These are phyloP conservation scores for Plenodomus tracheiphilus DNA, from an alignment of 2,329 filamentous ascomycete genomes.

Conservation along the genomic window DNA sequence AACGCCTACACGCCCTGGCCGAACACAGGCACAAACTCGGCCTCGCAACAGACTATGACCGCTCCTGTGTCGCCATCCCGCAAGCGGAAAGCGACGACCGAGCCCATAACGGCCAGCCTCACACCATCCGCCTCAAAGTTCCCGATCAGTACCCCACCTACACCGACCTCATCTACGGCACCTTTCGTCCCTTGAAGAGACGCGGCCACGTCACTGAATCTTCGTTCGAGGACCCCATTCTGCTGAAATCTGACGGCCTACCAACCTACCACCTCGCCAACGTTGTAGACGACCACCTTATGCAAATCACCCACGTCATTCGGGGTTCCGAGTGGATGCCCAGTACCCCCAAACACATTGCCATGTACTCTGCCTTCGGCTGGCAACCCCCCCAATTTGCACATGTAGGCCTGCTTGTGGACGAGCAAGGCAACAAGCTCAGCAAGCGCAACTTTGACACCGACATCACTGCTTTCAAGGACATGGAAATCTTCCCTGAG, in stretches of 20 bases:
- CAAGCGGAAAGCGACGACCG: constrained; percentile 70
- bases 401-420: constrained; percentile 54
- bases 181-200: constrained; percentile 36
- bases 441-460: constrained; percentile 81
- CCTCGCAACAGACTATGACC: constrained; percentile 65
- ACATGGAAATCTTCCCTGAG: constrained; percentile 65
- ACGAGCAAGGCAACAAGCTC: constrained; percentile 53
- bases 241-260: constrained; percentile 88
- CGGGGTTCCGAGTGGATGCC: constrained; percentile 96
- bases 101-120: constrained; percentile 68
- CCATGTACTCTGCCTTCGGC: constrained; percentile 55
- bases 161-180: constrained; percentile 78
- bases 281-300: constrained; percentile 92
- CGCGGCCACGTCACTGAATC: constrained; percentile 46
- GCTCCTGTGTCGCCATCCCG: constrained; percentile 72
- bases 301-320: constrained; percentile 95
- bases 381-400: constrained; percentile 54
- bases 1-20: constrained; percentile 70
- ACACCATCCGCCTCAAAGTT: constrained; percentile 76
- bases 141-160: constrained; percentile 66
- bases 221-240: constrained; percentile 78
- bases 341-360: constrained; percentile 79
- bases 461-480: constrained; percentile 61
- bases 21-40: constrained; percentile 63
- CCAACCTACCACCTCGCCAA: constrained; percentile 98